These are phyloP conservation scores for Pleurozium schreberi DNA, from an alignment of 225 moss, liverwort and hornwort species.

Conservation along the genomic window DNA sequence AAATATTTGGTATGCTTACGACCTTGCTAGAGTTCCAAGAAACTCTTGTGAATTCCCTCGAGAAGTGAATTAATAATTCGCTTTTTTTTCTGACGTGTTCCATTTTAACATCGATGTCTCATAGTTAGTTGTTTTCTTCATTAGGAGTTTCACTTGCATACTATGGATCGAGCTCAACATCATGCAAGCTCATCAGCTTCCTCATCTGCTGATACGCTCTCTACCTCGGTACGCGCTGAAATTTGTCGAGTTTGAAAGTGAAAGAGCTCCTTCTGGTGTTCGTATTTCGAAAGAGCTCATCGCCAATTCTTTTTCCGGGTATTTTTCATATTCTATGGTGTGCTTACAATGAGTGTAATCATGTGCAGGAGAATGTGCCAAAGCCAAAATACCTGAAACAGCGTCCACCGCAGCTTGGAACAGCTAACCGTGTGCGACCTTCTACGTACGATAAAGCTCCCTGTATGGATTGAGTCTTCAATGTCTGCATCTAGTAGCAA, in stretches of 20 bases:
- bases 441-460: conserved; percentile 29
- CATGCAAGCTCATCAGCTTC: conserved; percentile 27
- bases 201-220: conserved; percentile 4
- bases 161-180: conserved; percentile 67
- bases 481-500: not conserved
- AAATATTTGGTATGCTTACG: not conserved
- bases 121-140: not conserved
- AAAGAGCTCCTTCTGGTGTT: not conserved
- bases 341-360: not conserved
- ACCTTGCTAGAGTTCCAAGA: not conserved
- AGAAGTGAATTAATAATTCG: not conserved
- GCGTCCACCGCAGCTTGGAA: conserved; percentile 62
- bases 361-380: conserved; percentile 2
- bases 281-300: not conserved
- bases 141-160: conserved; percentile 84
- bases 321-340: not conserved
- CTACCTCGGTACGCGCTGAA: conserved; percentile 10
- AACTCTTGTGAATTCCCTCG: not conserved
- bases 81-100: not conserved
- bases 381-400: conserved; percentile 24
- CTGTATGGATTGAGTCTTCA: not conserved
- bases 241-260: not conserved
- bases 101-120: not conserved
- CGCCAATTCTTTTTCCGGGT: not conserved
- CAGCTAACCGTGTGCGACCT: conserved; percentile 65